Percentiles rank a stretch among this genome's conserved stretches.
phyloP scores from a whole-genome alignment of 345 rosid genomes.

The Acer campestre region DNA sequence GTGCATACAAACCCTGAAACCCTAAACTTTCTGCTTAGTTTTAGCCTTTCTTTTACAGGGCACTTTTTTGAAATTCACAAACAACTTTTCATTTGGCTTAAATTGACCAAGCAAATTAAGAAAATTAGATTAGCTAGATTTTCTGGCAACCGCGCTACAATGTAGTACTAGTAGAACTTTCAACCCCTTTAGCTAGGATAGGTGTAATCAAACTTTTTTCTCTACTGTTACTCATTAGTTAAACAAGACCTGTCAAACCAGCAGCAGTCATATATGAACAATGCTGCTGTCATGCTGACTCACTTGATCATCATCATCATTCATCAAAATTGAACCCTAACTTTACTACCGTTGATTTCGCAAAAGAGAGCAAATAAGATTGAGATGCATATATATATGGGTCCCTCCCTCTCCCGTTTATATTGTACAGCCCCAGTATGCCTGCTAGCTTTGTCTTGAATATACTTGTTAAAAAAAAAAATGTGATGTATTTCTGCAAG shows the following conservation, averaged over 20 bases:
- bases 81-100: not conserved
- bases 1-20: too few relatives aligned
- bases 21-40: not conserved
- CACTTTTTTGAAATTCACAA: not conserved
- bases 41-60: not conserved
- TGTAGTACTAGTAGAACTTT: too few relatives aligned
- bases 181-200: too few relatives aligned
- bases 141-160: too few relatives aligned
- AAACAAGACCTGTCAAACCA: not conserved
- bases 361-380: not conserved
- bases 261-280: not conserved
- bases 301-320: slow-evolving; percentile 10
- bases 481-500: slow-evolving; percentile 1
- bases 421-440: slow-evolving; percentile 5
- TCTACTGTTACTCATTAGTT: not conserved
- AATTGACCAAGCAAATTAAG: not conserved
- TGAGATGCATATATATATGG: not conserved
- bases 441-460: not conserved
- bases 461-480: not conserved
- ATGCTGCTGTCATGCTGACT: slow-evolving; percentile 31
- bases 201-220: not conserved
- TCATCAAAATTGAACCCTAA: slow-evolving; percentile 11
- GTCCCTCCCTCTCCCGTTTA: not conserved
- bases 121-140: too few relatives aligned
- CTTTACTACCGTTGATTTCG: not conserved